Evolutionary conservation across 805 yeast species (phyloP), one percentile per base, ranked within the genome.

Genomic region (Yarrowia keelungensis): DNA sequence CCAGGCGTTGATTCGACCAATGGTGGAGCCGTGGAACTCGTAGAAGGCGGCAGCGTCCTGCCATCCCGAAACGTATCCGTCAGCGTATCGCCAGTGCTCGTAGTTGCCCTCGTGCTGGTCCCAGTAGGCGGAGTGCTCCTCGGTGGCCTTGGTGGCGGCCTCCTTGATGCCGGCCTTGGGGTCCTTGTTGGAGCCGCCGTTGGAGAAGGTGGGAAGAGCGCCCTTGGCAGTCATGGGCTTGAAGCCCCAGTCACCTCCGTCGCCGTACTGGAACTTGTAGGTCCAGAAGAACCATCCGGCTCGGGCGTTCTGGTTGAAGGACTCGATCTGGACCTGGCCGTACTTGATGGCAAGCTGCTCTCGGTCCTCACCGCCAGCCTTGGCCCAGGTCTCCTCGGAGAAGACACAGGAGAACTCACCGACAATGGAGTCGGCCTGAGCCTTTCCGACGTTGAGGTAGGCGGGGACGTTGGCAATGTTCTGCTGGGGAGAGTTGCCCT

Each of bases 181-280:
- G 3, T 72, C 69, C 26, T 74, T 74, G 9, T 75, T 74, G n/a
- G 69, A 47, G 2, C 67, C 69, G 0, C 73, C 71, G 50, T 83
- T 70, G 42, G 62, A 50, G 65, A 69, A 73, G 15, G 76, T 69
- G 5, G 86, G 84, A 32, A 87, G 76, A 9, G 87, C 85, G 0
- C 91, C 92, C 66, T 79, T 79, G 26, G 88, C 87, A 22, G 83
- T 80, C 92, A 90, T 91, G 45, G 92, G 90, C 32, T 84, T 82
- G 78, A 91, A 89, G 62, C 95, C 98, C 98, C 98, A 94, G 79
- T 92, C 98, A 15, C 98, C 98, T 51, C 98, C 98, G 75, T 88
- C 89, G 1, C 98, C 98, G 69, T 87, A 82, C 75, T 89, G 86
- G 75, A 93, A 93, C 78, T 92, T 91, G 77, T 80, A 90, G 1